Percentiles rank a stretch among this genome's conserved stretches.
These are phyloP conservation scores for Isatis tinctoria DNA, from an alignment of 345 rosid genomes.

Conservation along the genomic window DNA sequence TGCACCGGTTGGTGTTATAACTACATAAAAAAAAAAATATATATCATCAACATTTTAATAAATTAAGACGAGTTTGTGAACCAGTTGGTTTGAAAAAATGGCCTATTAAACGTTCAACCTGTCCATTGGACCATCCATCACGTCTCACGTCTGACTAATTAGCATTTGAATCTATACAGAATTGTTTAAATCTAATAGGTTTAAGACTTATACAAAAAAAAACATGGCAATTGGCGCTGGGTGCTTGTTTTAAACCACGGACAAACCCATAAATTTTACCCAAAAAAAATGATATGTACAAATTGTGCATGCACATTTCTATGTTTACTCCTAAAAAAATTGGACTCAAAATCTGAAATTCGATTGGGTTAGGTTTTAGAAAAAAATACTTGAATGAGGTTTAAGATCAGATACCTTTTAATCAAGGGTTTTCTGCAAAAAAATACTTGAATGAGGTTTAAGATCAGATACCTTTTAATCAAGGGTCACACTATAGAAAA, in stretches of 20 bases:
- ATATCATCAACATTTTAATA: background rate
- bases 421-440: too few species aligned
- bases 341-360: too few species aligned
- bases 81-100: background rate
- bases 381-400: too few species aligned
- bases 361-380: too few species aligned
- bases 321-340: background rate
- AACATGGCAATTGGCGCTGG: too few species aligned
- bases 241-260: too few species aligned
- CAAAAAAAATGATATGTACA: background rate
- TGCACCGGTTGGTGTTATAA: conserved; percentile 4
- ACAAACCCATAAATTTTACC: background rate
- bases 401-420: too few species aligned
- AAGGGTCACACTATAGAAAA: too few species aligned
- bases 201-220: background rate
- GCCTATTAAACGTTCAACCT: background rate
- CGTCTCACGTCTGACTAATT: background rate
- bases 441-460: too few species aligned
- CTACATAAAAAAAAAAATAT: background rate
- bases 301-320: background rate
- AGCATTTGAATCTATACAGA: background rate
- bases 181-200: too few species aligned
- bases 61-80: background rate
- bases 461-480: too few species aligned
- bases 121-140: too few species aligned